These are phyloP conservation scores for Leccinum pachyderme DNA, from an alignment of 1,284 basidiomycete species.

Conservation along the genomic window DNA sequence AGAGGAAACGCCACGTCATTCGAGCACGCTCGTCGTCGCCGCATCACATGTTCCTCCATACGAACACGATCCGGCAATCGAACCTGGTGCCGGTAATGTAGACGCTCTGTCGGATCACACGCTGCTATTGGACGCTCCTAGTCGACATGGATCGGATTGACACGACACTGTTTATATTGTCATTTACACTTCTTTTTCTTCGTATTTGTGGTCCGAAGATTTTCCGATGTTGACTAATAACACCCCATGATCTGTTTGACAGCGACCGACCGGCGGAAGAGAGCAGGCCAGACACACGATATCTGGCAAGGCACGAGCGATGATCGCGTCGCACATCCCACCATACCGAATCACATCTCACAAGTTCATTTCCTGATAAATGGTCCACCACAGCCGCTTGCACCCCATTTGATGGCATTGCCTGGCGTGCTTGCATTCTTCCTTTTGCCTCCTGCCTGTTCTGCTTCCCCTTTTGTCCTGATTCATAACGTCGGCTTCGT, in stretches of 20 bases:
- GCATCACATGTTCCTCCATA: conserved; percentile 29
- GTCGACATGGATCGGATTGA: conserved; percentile 11
- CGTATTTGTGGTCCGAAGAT: background rate
- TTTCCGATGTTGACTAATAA: background rate
- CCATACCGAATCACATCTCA: background rate
- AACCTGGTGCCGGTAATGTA: conserved; percentile 22
- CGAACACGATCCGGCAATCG: conserved; percentile 27
- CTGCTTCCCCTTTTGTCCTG: conserved; percentile 1
- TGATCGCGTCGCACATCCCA: background rate
- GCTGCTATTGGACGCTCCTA: conserved; percentile 22
- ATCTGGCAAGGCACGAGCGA: conserved; percentile 8
- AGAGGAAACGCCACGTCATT: conserved; percentile 50
- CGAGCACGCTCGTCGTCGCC: conserved; percentile 30
- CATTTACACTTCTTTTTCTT: background rate
- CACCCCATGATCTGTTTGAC: conserved; percentile 1
- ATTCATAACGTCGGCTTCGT: background rate
- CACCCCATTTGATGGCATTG: background rate
- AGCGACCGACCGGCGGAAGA: background rate
- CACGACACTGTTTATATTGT: background rate
- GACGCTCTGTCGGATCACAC: conserved; percentile 35
- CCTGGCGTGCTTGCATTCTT: conserved; percentile 4
- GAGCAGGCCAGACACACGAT: conserved; percentile 1
- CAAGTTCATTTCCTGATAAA: background rate
- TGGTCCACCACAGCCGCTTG: background rate
- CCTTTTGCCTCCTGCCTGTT: background rate